These are phyloP conservation scores for Septoria petroselini DNA, from an alignment of 2,329 filamentous ascomycete genomes.

Conservation along the genomic window DNA sequence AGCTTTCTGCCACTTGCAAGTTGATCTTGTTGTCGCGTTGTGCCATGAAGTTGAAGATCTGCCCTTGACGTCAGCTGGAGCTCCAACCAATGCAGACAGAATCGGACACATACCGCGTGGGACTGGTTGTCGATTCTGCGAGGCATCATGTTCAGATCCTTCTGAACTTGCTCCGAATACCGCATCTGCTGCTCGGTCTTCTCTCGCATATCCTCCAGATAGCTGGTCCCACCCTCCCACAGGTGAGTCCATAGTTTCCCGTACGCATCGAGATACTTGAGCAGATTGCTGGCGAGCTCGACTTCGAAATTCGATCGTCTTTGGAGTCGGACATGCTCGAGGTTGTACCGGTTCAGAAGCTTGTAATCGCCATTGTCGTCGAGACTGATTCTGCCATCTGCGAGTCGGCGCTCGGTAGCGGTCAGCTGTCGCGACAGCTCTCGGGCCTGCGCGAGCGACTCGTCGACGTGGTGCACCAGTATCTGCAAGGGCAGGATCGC, in stretches of 20 bases:
- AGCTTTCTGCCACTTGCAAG: constrained; percentile 36
- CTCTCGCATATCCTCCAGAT: constrained; percentile 38
- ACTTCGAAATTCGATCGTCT: constrained; percentile 36
- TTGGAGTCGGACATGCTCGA: constrained; percentile 36
- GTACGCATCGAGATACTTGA: constrained; percentile 37
- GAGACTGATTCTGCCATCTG: constrained; percentile 35
- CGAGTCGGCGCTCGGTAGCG: constrained; percentile 35
- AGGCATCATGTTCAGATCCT: constrained; percentile 36
- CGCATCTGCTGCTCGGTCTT: constrained; percentile 38
- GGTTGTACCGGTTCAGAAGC: constrained; percentile 36
- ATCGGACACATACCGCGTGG: constrained; percentile 31
- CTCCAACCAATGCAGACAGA: background rate
- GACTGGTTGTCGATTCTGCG: constrained; percentile 38
- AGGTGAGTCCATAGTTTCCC: constrained; percentile 32
- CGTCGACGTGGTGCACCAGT: constrained; percentile 34
- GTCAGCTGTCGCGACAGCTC: constrained; percentile 34
- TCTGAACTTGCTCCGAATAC: constrained; percentile 35
- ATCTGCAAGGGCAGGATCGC: constrained; percentile 36
- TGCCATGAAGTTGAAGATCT: constrained; percentile 37
- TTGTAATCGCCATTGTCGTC: constrained; percentile 39
- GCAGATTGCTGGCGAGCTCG: constrained; percentile 35
- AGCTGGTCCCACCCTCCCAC: constrained; percentile 36
- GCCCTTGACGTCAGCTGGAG: constrained; percentile 6
- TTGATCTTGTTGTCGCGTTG: constrained; percentile 37
- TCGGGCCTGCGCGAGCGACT: constrained; percentile 34